These are phyloP conservation scores for Salix caprea DNA, from an alignment of 345 rosid species.

Conservation along the genomic window DNA sequence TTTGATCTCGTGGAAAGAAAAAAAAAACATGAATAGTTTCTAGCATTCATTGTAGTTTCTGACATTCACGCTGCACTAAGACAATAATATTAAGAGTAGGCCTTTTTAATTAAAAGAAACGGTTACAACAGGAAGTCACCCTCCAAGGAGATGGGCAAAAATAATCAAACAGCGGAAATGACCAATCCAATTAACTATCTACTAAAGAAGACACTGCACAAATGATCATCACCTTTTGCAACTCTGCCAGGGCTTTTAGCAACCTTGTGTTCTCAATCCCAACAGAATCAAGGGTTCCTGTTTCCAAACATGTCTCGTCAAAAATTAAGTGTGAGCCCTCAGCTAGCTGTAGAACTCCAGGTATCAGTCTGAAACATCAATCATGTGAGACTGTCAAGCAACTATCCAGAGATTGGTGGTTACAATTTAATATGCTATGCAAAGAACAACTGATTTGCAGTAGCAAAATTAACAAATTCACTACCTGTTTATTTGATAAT, in stretches of 20 bases:
- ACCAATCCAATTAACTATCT: too few species aligned
- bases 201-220: background rate
- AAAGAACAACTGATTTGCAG: background rate
- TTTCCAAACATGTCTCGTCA: conserved; percentile 74
- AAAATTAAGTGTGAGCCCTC: conserved; percentile 73
- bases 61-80: background rate
- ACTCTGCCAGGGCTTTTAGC: conserved; percentile 62
- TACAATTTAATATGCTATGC: too few species aligned
- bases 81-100: background rate
- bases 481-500: conserved; percentile 68
- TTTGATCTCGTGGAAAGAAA: background rate
- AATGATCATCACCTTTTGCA: conserved; percentile 58
- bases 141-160: too few species aligned
- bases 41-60: background rate
- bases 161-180: too few species aligned
- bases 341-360: conserved; percentile 73
- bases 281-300: conserved; percentile 67
- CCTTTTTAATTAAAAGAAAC: too few species aligned
- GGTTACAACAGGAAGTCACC: too few species aligned
- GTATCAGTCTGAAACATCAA: conserved; percentile 46
- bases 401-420: background rate
- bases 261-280: conserved; percentile 72
- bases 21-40: background rate
- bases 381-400: conserved; percentile 5
- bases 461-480: background rate